Percentiles rank a stretch among this genome's conserved stretches.
These are phyloP conservation scores for Beauveria medogensis DNA, from an alignment of 2,329 filamentous ascomycete species.

Conservation along the genomic window DNA sequence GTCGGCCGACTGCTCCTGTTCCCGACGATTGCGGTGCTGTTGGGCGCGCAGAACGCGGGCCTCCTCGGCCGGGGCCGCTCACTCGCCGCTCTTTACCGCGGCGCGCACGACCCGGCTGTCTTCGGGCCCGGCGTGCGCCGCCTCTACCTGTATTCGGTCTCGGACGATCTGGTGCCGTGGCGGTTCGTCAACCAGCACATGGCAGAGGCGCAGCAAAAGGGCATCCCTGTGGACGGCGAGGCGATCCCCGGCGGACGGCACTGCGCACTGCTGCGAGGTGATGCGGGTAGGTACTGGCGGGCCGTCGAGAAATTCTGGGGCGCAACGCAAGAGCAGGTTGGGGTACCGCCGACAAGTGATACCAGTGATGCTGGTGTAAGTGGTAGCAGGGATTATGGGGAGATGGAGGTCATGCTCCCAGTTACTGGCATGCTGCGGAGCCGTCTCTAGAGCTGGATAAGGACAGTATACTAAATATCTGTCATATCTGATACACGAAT, in stretches of 20 bases:
- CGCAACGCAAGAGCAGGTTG: background rate
- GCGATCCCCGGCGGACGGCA: slow-evolving; percentile 1
- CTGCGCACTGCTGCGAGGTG: slow-evolving; percentile 1
- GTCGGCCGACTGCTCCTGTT: slow-evolving; percentile 6
- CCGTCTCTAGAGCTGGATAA: background rate
- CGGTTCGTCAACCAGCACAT: slow-evolving; percentile 7
- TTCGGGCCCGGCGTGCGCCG: background rate
- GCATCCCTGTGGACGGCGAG: background rate
- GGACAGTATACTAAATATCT: background rate
- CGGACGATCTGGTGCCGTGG: slow-evolving; percentile 4
- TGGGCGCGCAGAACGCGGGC: slow-evolving; percentile 1
- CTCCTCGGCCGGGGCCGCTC: background rate
- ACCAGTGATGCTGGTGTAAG: background rate
- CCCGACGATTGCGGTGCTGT: slow-evolving; percentile 5
- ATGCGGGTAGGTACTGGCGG: slow-evolving; percentile 7
- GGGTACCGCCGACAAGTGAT: background rate
- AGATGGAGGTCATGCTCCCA: background rate
- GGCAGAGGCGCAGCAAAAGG: slow-evolving; percentile 1
- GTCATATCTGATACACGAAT: too few relatives aligned
- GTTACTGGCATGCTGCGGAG: background rate
- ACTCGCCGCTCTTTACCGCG: slow-evolving; percentile 1
- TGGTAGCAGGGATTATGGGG: background rate
- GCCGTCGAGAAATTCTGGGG: slow-evolving; percentile 3
- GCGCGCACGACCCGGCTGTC: background rate
- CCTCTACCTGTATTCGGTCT: slow-evolving; percentile 9